A percentile compares a stretch with the other conserved stretches of the same genome.
Evolutionary conservation across 2,329 filamentous ascomycete genomes (phyloP).

Genomic region (Fusarium brevicatenulatum): DNA sequence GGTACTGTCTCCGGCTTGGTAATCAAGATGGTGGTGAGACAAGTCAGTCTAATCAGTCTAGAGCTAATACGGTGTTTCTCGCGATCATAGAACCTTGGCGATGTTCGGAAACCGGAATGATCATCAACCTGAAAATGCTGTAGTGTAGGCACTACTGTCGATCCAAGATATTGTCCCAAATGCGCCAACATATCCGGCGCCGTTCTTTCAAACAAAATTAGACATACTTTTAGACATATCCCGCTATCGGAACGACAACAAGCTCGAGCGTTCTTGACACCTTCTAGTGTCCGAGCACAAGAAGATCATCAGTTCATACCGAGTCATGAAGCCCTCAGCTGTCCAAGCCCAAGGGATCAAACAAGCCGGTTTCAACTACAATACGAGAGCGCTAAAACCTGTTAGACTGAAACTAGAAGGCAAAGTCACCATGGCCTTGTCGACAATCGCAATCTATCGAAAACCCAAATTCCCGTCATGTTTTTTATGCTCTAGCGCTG

Average conservation of each 20-base stretch:
- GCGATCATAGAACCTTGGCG: neutral
- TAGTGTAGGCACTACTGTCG: neutral
- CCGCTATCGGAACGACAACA: neutral
- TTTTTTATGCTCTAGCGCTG: neutral
- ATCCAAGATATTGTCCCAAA: neutral
- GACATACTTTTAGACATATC: neutral
- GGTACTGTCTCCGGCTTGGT: neutral
- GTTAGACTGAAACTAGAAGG: slow-evolving; percentile 7
- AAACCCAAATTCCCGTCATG: neutral
- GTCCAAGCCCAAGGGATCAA: neutral
- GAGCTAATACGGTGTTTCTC: neutral
- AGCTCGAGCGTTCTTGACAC: neutral
- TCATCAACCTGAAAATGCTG: neutral
- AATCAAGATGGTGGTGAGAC: neutral
- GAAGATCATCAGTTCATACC: neutral
- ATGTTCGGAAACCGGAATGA: neutral
- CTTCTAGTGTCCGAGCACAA: neutral
- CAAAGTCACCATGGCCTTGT: neutral
- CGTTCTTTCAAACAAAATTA: neutral
- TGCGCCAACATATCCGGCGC: neutral
- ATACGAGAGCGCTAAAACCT: slow-evolving; percentile 9
- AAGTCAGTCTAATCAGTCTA: neutral
- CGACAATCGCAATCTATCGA: neutral
- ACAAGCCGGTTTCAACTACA: slow-evolving; percentile 7
- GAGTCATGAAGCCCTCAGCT: neutral